phyloP scores from a whole-genome alignment of 176 grass and related monocot genomes.

The Avena sativa region DNA sequence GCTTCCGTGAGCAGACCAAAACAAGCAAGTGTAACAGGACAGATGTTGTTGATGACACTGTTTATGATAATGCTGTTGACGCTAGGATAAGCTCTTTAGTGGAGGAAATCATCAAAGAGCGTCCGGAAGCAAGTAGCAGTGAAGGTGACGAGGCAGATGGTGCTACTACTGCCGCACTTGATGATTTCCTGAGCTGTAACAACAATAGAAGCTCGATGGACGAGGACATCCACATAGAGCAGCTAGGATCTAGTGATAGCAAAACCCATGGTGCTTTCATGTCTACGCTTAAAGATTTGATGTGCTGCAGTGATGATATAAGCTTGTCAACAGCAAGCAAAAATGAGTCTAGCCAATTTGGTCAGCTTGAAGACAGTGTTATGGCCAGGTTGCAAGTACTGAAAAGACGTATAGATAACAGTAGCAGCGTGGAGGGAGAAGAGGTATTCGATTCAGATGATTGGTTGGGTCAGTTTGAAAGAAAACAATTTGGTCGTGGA shows the following conservation, averaged over 20 bases:
- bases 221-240: constrained; percentile 16
- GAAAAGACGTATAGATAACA: constrained; percentile 34
- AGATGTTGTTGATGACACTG: constrained; percentile 15
- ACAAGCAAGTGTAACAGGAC: constrained; percentile 38
- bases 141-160: constrained; percentile 25
- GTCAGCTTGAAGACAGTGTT: constrained; percentile 44
- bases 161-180: not conserved
- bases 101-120: constrained; percentile 26
- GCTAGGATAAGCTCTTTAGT: constrained; percentile 30
- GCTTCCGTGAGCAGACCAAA: constrained; percentile 8
- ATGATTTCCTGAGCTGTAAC: constrained; percentile 24
- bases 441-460: constrained; percentile 8
- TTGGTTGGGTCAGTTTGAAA: constrained; percentile 1
- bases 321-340: not conserved
- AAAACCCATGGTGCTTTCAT: constrained; percentile 19
- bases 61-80: not conserved
- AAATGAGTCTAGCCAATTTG: constrained; percentile 14
- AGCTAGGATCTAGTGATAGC: constrained; percentile 12
- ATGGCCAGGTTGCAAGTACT: constrained; percentile 54
- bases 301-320: not conserved
- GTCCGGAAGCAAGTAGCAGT: constrained; percentile 21
- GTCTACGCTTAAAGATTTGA: constrained; percentile 26
- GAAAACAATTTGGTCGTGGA: not conserved
- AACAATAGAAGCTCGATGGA: constrained; percentile 3
- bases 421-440: not conserved